phyloP scores from a whole-genome alignment of 306 rosid species.

The Medicago lupulina region DNA sequence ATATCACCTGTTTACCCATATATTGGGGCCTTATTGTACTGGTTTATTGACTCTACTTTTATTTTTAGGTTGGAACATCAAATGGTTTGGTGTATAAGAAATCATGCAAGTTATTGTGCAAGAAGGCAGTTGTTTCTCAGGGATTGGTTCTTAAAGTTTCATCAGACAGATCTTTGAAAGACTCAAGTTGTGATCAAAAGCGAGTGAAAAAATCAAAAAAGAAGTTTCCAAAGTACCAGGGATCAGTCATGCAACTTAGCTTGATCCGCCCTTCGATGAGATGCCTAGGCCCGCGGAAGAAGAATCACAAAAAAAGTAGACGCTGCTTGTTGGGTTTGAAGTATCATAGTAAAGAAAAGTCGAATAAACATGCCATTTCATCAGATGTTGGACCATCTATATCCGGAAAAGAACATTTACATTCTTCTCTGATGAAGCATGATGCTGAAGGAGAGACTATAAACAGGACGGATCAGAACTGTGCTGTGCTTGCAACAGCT shows the following conservation, averaged over 20 bases:
- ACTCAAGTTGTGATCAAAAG: constrained; percentile 49
- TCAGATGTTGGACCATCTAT: constrained; percentile 70
- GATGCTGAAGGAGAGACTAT: constrained; percentile 48
- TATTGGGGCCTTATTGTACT: constrained; percentile 11
- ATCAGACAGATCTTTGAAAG: constrained; percentile 31
- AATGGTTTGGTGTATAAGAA: constrained; percentile 39
- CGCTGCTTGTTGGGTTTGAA: constrained; percentile 13
- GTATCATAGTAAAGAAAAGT: constrained; percentile 40
- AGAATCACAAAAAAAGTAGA: constrained; percentile 64
- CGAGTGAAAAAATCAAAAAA: constrained; percentile 52
- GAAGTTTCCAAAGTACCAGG: constrained; percentile 57
- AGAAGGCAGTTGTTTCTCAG: constrained; percentile 46
- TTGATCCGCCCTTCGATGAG: constrained; percentile 51
- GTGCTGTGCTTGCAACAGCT: constrained; percentile 55
- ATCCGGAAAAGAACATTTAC: constrained; percentile 44
- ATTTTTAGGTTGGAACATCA: constrained; percentile 56
- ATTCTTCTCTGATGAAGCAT: constrained; percentile 37
- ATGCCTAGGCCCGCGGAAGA: constrained; percentile 50
- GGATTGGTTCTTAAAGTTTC: constrained; percentile 41
- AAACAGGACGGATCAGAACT: constrained; percentile 48
- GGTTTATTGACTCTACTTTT: constrained; percentile 10
- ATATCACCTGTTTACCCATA: background rate
- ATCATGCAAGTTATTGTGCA: constrained; percentile 28
- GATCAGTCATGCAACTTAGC: constrained; percentile 48
- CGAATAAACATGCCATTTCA: constrained; percentile 39